Evolutionary conservation across 208 protist genomes (phyloP).

Genomic region (Trypanosoma rangeli): DNA sequence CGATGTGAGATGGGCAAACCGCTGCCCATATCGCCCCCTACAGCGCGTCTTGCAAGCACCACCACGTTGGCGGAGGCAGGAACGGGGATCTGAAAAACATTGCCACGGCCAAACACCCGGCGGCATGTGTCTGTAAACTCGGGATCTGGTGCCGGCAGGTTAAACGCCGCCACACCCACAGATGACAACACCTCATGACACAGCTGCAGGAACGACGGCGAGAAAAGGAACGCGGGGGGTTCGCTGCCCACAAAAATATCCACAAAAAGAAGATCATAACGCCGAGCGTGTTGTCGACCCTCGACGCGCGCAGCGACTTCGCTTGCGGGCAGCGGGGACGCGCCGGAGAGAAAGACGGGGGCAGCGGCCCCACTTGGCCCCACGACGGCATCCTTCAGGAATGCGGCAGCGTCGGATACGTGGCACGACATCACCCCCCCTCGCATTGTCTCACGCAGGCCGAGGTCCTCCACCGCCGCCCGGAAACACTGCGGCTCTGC

Average conservation of each 20-base stretch:
- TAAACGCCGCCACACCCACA: slow-evolving; percentile 81
- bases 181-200: slow-evolving; percentile 51
- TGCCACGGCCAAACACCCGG: slow-evolving; percentile 53
- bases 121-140: slow-evolving; percentile 55
- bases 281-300: background rate
- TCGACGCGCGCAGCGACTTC: background rate
- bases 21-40: background rate
- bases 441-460: slow-evolving; percentile 49
- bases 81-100: slow-evolving; percentile 69
- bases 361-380: background rate
- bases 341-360: background rate
- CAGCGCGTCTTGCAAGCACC: slow-evolving; percentile 56
- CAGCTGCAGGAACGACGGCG: slow-evolving; percentile 51
- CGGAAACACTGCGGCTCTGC: slow-evolving; percentile 70
- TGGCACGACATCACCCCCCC: slow-evolving; percentile 43
- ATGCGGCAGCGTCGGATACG: slow-evolving; percentile 43
- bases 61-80: slow-evolving; percentile 72
- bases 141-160: slow-evolving; percentile 47
- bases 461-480: slow-evolving; percentile 74
- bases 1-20: slow-evolving; percentile 44
- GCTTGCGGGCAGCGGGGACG: background rate
- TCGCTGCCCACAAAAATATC: slow-evolving; percentile 83
- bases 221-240: slow-evolving; percentile 38
- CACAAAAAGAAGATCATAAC: slow-evolving; percentile 81
- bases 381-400: slow-evolving; percentile 24